Evolutionary conservation across 768 basidiomycete species (phyloP).

Genomic region (Agaricus subrufescens): DNA sequence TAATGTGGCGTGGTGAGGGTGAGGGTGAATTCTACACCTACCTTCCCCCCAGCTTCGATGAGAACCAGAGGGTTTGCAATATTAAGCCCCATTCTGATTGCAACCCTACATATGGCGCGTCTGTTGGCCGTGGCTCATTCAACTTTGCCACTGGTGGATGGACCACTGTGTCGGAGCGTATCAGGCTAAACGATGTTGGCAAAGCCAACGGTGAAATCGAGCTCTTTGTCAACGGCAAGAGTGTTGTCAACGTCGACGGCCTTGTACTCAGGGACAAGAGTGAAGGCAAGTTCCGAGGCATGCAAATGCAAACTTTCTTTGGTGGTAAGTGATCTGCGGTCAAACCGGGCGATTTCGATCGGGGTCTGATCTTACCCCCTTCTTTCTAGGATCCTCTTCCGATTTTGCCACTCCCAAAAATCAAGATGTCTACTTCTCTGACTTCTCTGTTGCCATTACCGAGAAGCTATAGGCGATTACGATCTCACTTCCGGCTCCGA

Average conservation of each 20-base stretch:
- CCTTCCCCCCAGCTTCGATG: slow-evolving; percentile 45
- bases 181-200: slow-evolving; percentile 70
- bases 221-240: slow-evolving; percentile 61
- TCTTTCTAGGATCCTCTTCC: slow-evolving; percentile 16
- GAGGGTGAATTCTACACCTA: slow-evolving; percentile 70
- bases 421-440: slow-evolving; percentile 63
- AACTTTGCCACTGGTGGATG: slow-evolving; percentile 58
- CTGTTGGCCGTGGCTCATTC: slow-evolving; percentile 68
- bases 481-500: not conserved
- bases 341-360: not conserved
- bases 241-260: slow-evolving; percentile 52
- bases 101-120: slow-evolving; percentile 62
- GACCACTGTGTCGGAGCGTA: slow-evolving; percentile 65
- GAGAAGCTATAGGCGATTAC: slow-evolving; percentile 31
- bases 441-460: slow-evolving; percentile 62
- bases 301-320: slow-evolving; percentile 79
- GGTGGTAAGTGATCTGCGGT: slow-evolving; percentile 37
- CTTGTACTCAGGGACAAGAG: slow-evolving; percentile 48
- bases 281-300: slow-evolving; percentile 54
- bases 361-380: not conserved
- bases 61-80: slow-evolving; percentile 47
- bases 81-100: slow-evolving; percentile 44
- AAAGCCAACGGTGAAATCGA: slow-evolving; percentile 68
- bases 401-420: slow-evolving; percentile 49
- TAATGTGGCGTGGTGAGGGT: slow-evolving; percentile 65